These are phyloP conservation scores for Alternaria hordeiaustralica DNA, from an alignment of 2,329 filamentous ascomycete genomes.

Conservation along the genomic window DNA sequence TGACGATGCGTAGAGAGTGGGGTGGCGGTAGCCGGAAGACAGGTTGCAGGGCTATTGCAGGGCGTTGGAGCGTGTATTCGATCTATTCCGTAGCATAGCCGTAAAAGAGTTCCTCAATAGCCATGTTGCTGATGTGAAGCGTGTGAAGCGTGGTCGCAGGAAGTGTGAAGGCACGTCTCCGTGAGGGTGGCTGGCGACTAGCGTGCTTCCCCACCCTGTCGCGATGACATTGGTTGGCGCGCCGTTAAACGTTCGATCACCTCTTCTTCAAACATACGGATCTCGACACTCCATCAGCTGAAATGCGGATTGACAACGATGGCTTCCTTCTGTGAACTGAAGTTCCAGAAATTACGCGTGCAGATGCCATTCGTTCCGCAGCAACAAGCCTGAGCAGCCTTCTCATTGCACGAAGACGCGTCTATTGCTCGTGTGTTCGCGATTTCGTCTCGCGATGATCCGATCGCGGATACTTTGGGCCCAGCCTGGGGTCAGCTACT, in stretches of 20 bases:
- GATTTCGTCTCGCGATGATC: not conserved
- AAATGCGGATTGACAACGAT: not conserved
- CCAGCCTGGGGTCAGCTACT: not conserved
- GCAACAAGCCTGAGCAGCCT: not conserved
- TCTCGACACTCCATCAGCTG: not conserved
- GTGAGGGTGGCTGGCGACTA: not conserved
- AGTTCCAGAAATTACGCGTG: not conserved
- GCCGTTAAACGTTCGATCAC: not conserved
- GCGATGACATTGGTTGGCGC: not conserved
- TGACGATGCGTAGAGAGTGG: not conserved
- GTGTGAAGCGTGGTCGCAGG: not conserved
- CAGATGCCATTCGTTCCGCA: not conserved
- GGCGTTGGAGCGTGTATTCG: not conserved
- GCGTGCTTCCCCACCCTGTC: not conserved
- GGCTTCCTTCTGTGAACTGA: not conserved
- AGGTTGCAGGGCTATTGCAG: not conserved
- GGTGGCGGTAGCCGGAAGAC: rapidly evolving
- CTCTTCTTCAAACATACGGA: not conserved
- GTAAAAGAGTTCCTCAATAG: rapidly evolving
- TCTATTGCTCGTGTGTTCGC: not conserved
- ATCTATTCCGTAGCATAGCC: not conserved
- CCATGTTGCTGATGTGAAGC: not conserved
- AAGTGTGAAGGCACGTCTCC: not conserved
- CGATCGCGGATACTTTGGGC: not conserved
- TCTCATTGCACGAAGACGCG: too few species aligned